A percentile compares a stretch with the other conserved stretches of the same genome.
phyloP scores from a whole-genome alignment of 1,139 yeast species.

The Sugiyamaella xylanicola region DNA sequence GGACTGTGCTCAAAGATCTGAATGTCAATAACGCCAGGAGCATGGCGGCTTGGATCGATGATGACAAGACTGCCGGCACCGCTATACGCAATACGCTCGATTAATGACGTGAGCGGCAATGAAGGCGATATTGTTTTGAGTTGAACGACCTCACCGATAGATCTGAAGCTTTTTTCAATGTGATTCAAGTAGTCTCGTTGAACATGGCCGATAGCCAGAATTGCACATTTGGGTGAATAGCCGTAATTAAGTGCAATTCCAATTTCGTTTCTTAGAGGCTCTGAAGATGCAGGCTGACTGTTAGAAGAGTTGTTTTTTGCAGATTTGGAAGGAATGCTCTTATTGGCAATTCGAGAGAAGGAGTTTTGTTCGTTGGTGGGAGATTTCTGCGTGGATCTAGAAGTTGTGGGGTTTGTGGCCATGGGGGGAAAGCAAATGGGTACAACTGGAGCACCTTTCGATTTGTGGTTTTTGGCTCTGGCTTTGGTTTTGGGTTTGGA shows the following conservation, averaged over 20 bases:
- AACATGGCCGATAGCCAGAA: conserved; percentile 68
- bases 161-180: conserved; percentile 57
- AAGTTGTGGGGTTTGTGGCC: no score
- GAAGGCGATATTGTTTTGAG: conserved; percentile 54
- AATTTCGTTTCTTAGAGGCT: neutral
- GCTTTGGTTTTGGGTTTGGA: no score
- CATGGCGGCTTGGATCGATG: conserved; percentile 51
- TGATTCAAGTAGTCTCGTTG: conserved; percentile 55
- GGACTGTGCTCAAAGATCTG: conserved; percentile 71
- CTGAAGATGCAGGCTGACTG: no score
- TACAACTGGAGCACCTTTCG: no score
- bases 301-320: no score
- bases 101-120: conserved; percentile 54
- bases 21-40: conserved; percentile 56
- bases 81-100: conserved; percentile 78
- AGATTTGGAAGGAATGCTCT: no score
- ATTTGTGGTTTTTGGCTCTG: no score
- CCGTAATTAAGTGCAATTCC: neutral
- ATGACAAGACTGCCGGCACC: conserved; percentile 76
- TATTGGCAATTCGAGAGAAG: no score
- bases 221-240: conserved; percentile 57
- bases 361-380: no score
- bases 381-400: no score
- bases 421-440: no score
- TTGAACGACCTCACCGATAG: conserved; percentile 53